Evolutionary conservation across 2,329 filamentous ascomycete genomes (phyloP).

Genomic region (Stagonosporopsis chrysanthemi): DNA sequence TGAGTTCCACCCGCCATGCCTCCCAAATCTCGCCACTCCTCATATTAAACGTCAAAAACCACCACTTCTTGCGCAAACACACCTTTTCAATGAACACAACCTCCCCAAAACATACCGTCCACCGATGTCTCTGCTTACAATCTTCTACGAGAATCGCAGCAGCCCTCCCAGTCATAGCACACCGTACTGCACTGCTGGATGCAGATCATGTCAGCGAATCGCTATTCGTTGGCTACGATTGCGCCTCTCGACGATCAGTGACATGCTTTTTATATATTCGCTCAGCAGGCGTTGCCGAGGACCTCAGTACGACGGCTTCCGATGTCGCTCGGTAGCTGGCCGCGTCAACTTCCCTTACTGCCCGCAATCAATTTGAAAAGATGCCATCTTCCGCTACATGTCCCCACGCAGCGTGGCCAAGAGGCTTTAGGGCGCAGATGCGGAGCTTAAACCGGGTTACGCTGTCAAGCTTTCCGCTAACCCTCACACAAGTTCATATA

Average conservation of each 20-base stretch:
- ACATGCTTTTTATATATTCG: conserved; percentile 3
- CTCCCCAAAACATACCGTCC: background rate
- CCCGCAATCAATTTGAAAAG: background rate
- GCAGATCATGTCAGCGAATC: background rate
- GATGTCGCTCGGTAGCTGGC: background rate
- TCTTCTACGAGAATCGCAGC: background rate
- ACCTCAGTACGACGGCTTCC: background rate
- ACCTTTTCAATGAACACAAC: background rate
- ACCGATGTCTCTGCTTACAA: background rate
- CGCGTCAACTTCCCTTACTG: background rate
- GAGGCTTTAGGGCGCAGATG: background rate
- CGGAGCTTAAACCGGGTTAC: background rate
- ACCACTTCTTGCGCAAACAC: background rate
- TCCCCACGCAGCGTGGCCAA: background rate
- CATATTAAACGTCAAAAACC: background rate
- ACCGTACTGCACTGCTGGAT: background rate
- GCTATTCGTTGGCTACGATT: background rate
- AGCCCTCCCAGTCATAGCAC: background rate
- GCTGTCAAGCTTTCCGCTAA: conserved; percentile 13
- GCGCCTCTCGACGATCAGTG: background rate
- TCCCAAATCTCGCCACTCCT: background rate
- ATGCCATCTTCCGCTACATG: background rate
- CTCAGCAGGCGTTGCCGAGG: background rate
- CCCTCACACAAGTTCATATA: conserved; percentile 1
- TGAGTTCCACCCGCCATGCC: background rate